phyloP scores from a whole-genome alignment of 768 basidiomycete genomes.

The Piloderma croceum region DNA sequence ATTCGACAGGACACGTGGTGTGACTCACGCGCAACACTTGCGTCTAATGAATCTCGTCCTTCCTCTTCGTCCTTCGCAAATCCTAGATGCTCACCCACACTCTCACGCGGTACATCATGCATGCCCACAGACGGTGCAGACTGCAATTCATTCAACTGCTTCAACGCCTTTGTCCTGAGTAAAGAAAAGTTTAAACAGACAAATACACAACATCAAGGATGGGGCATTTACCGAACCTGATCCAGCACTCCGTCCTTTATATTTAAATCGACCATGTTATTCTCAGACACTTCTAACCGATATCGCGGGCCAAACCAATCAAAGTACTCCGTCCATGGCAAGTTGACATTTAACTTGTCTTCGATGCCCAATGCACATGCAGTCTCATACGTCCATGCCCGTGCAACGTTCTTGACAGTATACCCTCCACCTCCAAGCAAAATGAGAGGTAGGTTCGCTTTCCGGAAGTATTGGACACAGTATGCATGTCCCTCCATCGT shows the following conservation, averaged over 20 bases:
- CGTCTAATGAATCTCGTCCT: constrained; percentile 57
- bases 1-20: constrained; percentile 23
- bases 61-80: constrained; percentile 45
- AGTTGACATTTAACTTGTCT: constrained; percentile 65
- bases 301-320: constrained; percentile 98
- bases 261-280: constrained; percentile 95
- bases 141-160: constrained; percentile 52
- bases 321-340: constrained; percentile 87
- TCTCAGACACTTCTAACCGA: constrained; percentile 82
- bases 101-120: constrained; percentile 76
- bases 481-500: constrained; percentile 93
- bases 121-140: constrained; percentile 83
- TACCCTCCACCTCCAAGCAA: constrained; percentile 95
- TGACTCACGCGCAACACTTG: constrained; percentile 71
- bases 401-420: constrained; percentile 93
- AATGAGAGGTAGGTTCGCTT: constrained; percentile 80
- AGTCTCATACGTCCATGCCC: constrained; percentile 95
- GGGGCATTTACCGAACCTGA: constrained; percentile 56
- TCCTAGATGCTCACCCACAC: constrained; percentile 57
- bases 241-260: constrained; percentile 75
- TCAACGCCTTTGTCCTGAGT: constrained; percentile 40
- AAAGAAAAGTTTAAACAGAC: constrained; percentile 34
- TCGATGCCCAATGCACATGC: constrained; percentile 90
- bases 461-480: constrained; percentile 82
- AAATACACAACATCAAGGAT: not conserved